Base-by-base conservation (phyloP, 2,329 filamentous ascomycete species). In the Cladosporium sphaerospermum region DNA sequence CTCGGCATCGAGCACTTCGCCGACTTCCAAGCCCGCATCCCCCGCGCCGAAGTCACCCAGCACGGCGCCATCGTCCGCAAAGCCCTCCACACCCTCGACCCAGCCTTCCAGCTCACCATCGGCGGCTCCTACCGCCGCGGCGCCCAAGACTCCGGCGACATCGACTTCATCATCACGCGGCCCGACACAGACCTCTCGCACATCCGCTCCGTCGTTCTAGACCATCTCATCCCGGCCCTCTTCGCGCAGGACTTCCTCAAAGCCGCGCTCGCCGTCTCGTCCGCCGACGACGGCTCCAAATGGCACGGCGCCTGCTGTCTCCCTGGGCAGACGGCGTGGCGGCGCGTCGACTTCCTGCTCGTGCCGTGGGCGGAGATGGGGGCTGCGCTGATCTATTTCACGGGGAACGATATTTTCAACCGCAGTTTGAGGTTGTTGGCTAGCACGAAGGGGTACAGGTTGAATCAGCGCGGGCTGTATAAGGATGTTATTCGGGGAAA, bases 341-440 rank as follows among this genome's bases (percentile, higher is more conserved):
- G 90, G 8, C 81, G 90, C 2, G 85, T 96, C 56, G 91, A 96
- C 65, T 79, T 96, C 16, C 74, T 96, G 1, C 78, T 95, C 3
- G 91, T 96, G 1, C 90, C 91, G 0, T 83, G 84, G 60, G 75
- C 80, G 2, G 85, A 96, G 68, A 77, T 89, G 47, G 92, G 92
- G 1, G 91, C 88, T 0, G 90, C 91, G 0, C 67, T 96, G 56
- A 79, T 96, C n/a, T 96, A 96, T 66, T 97, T 96, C 64, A 96
- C 92, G 0, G 92, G 92, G 1, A 93, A 96, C 61, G 91, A 96
- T 66, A 86, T 96, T 33, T 96, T 96, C 73, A 96, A 96, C 68
- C 78, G 91, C 13, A 95, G 88, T 64, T 81, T 96, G 67, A 75
- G 92, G 58, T 71, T 95, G 13, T 69, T 96, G 58, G 89, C 90